Base-by-base conservation (phyloP, 352 stramenopile genomes). In the Pythium phragmitis region DNA sequence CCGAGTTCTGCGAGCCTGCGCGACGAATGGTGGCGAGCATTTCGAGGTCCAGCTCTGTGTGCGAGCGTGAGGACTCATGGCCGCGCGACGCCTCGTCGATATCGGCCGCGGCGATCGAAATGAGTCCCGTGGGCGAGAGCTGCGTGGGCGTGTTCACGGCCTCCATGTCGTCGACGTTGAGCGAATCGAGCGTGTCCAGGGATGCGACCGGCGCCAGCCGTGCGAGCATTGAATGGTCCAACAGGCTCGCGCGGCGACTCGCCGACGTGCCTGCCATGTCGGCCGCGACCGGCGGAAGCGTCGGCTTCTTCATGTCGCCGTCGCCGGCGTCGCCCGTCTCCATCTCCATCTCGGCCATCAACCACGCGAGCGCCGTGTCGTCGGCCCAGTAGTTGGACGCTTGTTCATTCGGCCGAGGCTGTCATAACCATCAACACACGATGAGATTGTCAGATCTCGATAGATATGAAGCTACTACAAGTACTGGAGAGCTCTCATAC, bases 51-150 rank as follows among this genome's bases (percentile, higher is more conserved):
- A 92, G 62, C 16, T 88, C 77, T 3, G 75, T 72, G 56, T 81
- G 79, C 26, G 70, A 54, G 14, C 69, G 48, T 8, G 60, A 65
- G 41, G 36, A 42, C 9, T 34, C 75, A 66, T 30, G 75, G 65
- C 51, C 58, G 3, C 62, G 72, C 34, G 74, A 60, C 7, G 82
- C 81, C 52, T 94, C 80, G 60, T 94, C 85, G 50, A 94, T 90
- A 58, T 94, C 85, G 4, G 85, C 85, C 4, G 85, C 85, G 45
- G 85, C 85, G 56, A 94, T 92, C 7, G 85, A 94, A 56, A 94
- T 94, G 36, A 94, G 73, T 0, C 85, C 85, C 12, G 81, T 72
- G 19, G 85, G 85, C 45, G 82, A 92, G 60, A 94, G 65, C 51
- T 91, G 79, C 30, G 81, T 64, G 36, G 75, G 76, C 9, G 85